Conservation (phyloP, 1,284 basidiomycete genomes). For the Rhizoctonia solani region DNA sequence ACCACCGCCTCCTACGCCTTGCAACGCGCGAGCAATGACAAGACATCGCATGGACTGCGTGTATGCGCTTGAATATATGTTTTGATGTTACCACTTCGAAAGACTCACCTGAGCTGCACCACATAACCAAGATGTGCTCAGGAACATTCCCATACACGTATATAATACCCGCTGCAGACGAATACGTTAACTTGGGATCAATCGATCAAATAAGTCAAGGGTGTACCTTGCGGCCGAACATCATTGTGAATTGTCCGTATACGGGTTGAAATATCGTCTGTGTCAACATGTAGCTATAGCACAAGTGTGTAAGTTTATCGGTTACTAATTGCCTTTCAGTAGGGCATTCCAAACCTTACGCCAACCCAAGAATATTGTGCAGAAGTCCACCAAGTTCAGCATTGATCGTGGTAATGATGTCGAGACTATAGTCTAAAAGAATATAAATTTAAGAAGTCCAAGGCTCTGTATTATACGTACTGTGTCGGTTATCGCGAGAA, state of each 20-base stretch:
- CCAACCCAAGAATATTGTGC: constrained; percentile 82
- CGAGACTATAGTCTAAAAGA: constrained; percentile 68
- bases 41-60: constrained; percentile 63
- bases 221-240: constrained; percentile 71
- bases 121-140: constrained; percentile 70
- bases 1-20: constrained; percentile 77
- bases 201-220: not conserved
- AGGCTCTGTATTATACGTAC: constrained; percentile 51
- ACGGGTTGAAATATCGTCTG: constrained; percentile 81
- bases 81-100: not conserved
- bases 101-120: constrained; percentile 63
- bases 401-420: constrained; percentile 77
- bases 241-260: constrained; percentile 75
- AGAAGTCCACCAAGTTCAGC: constrained; percentile 64
- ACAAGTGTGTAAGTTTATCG: too few relatives aligned
- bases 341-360: constrained; percentile 49
- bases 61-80: not conserved
- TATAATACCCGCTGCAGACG: constrained; percentile 63
- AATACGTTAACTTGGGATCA: not conserved
- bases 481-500: constrained; percentile 80
- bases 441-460: constrained; percentile 38
- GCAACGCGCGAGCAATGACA: constrained; percentile 59
- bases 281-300: constrained; percentile 69
- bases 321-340: too few relatives aligned
- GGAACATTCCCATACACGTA: constrained; percentile 68